phyloP scores from a whole-genome alignment of 805 yeast species.

The Diddensiella caesifluorescens region DNA sequence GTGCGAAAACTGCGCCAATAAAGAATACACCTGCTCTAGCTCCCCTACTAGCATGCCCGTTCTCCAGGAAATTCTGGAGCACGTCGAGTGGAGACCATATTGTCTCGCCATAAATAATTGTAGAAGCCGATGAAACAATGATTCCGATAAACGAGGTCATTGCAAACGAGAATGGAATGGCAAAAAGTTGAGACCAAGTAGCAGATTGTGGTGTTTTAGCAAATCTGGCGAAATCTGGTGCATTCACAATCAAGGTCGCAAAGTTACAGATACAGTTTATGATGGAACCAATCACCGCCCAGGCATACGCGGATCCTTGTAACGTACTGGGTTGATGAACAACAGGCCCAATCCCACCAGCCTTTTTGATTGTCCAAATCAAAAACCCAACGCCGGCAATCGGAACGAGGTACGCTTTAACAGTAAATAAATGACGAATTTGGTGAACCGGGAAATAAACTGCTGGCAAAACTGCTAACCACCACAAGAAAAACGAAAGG shows the following conservation, averaged over 20 bases:
- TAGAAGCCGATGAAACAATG: constrained; percentile 74
- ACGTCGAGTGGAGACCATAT: constrained; percentile 85
- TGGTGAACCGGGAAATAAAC: constrained; percentile 78
- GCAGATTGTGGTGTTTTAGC: constrained; percentile 53
- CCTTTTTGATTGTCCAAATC: constrained; percentile 77
- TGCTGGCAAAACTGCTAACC: constrained; percentile 75
- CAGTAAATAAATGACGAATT: constrained; percentile 77
- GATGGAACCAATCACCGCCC: constrained; percentile 76
- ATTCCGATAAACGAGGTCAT: constrained; percentile 82
- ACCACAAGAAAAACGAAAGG: constrained; percentile 72
- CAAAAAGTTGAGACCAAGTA: constrained; percentile 50
- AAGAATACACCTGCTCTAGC: constrained; percentile 78
- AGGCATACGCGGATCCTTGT: constrained; percentile 59
- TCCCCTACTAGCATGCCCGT: constrained; percentile 36
- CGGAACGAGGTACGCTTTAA: constrained; percentile 74
- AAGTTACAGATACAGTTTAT: constrained; percentile 83
- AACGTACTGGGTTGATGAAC: constrained; percentile 50
- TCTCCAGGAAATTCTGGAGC: constrained; percentile 55
- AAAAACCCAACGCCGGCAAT: constrained; percentile 78
- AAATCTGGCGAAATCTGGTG: constrained; percentile 86
- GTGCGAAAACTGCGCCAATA: constrained; percentile 61
- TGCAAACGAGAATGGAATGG: constrained; percentile 75
- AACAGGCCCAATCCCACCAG: constrained; percentile 73
- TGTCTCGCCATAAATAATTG: constrained; percentile 58
- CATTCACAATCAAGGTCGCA: constrained; percentile 81